Percentiles rank a stretch among this genome's conserved stretches.
Evolutionary conservation across 2,329 filamentous ascomycete genomes (phyloP).

Genomic region (Apiospora aurea): DNA sequence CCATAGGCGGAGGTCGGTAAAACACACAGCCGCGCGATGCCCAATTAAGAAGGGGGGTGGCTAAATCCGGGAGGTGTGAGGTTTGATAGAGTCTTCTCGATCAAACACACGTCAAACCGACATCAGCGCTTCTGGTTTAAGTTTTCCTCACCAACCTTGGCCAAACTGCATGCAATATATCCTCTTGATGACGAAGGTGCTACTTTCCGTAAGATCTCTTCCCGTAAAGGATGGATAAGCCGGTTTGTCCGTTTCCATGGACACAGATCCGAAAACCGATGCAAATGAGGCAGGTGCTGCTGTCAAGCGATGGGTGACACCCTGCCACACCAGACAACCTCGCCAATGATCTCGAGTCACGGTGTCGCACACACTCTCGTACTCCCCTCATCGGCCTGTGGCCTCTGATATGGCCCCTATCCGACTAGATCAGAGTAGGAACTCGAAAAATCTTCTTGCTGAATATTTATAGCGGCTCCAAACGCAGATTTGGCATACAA

Average conservation of each 20-base stretch:
- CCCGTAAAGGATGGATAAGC: no score
- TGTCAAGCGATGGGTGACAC: background rate
- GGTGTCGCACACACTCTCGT: slow-evolving; percentile 4
- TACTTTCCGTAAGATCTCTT: no score
- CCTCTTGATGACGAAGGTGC: no score
- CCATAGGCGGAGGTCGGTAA: no score
- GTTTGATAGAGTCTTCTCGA: no score
- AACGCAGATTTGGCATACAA: background rate
- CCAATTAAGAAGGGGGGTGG: no score
- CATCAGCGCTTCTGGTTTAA: background rate
- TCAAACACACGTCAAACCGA: background rate
- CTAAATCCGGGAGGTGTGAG: no score
- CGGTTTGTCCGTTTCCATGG: no score
- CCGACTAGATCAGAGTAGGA: background rate
- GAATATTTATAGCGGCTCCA: background rate
- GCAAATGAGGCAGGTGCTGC: background rate
- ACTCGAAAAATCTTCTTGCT: background rate
- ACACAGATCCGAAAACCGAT: background rate
- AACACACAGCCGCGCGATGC: no score
- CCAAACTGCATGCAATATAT: no score
- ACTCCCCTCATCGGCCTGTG: background rate
- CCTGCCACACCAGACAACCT: background rate
- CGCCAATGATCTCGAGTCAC: background rate
- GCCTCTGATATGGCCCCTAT: background rate
- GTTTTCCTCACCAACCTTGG: background rate